These are phyloP conservation scores for Flaveria ramosissima DNA, from an alignment of 129 eudicot species.

Conservation along the genomic window DNA sequence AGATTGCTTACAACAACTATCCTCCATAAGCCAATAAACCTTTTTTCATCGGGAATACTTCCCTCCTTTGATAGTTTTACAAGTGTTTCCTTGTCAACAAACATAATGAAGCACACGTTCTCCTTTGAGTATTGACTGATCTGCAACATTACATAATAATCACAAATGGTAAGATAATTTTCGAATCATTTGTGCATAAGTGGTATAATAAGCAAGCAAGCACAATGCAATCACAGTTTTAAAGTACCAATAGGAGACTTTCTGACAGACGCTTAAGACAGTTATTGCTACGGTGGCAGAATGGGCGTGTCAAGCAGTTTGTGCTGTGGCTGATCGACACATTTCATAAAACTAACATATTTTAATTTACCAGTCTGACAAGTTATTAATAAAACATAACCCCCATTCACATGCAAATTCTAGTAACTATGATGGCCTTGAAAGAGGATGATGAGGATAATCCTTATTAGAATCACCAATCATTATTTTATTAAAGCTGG, in stretches of 20 bases:
- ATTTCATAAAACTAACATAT: not conserved
- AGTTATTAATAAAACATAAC: not conserved
- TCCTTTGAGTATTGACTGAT: constrained; percentile 29
- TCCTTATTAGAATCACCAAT: not conserved
- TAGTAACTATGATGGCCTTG: not conserved
- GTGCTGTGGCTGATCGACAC: not conserved
- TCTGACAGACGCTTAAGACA: not conserved
- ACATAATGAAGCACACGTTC: constrained; percentile 1
- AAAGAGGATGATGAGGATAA: not conserved
- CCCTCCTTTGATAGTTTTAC: constrained; percentile 70
- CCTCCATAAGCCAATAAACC: constrained; percentile 86
- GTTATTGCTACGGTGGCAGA: not conserved
- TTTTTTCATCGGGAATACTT: constrained; percentile 65
- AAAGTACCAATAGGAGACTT: constrained; percentile 6
- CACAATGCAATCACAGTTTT: not conserved
- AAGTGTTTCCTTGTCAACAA: constrained; percentile 29
- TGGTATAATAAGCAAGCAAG: not conserved
- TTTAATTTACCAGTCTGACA: not conserved
- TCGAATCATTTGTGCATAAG: not conserved
- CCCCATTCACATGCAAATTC: not conserved
- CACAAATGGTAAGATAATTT: not conserved
- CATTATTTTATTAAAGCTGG: constrained; percentile 1
- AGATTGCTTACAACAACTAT: constrained; percentile 77
- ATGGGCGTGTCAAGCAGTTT: not conserved
- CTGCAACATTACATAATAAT: not conserved